Evolutionary conservation across 805 yeast species (phyloP).

Genomic region (Ogataea ganodermae): DNA sequence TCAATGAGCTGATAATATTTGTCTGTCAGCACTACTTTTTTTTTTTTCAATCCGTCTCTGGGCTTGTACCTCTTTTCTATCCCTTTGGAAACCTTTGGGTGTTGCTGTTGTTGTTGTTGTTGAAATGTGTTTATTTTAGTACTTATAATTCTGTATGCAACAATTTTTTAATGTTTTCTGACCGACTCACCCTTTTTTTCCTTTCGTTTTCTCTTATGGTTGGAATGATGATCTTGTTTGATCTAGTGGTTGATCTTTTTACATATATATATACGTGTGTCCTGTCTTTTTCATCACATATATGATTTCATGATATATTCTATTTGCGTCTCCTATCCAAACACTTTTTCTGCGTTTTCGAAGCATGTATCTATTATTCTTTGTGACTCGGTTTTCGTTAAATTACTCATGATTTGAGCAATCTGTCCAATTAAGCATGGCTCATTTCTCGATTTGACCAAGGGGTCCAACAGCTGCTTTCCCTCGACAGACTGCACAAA

Average conservation of each 20-base stretch:
- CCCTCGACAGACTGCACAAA: constrained; percentile 30
- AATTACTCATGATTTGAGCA: constrained; percentile 64
- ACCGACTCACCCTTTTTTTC: not conserved
- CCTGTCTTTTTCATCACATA: not conserved
- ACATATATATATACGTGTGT: not conserved
- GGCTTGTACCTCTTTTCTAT: not conserved
- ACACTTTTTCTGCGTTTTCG: constrained; percentile 51
- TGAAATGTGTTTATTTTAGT: constrained; percentile 2
- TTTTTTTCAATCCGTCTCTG: not conserved
- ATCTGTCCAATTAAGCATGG: constrained; percentile 85
- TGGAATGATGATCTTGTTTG: not conserved
- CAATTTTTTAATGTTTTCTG: constrained; percentile 1
- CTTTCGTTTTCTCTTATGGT: not conserved
- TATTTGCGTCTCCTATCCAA: too few species aligned
- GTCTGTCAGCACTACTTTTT: not conserved
- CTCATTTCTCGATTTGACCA: constrained; percentile 86
- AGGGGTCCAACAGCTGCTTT: constrained; percentile 36
- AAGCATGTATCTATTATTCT: constrained; percentile 52
- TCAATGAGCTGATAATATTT: not conserved
- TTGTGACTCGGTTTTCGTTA: constrained; percentile 45
- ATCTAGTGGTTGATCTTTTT: not conserved
- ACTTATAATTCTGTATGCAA: constrained; percentile 13
- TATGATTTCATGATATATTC: constrained; percentile 7
- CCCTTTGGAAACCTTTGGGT: not conserved
- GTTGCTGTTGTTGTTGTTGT: constrained; percentile 2